Conservation (phyloP, 78 protist species). For the Dictyostelium intermedium region DNA sequence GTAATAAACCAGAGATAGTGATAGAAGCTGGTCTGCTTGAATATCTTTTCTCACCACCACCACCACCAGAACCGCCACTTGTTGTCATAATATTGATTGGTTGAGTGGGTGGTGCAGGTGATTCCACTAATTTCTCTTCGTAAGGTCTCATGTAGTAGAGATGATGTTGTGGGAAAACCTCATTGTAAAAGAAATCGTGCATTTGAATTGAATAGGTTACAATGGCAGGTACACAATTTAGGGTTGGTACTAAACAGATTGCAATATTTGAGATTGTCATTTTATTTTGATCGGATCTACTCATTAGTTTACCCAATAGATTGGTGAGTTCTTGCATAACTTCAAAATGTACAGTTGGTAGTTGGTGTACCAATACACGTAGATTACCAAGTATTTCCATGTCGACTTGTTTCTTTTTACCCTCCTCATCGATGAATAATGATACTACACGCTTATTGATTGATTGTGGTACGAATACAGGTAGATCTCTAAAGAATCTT, state of each 20-base stretch:
- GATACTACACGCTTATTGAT: slow-evolving; percentile 50
- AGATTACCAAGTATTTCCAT: slow-evolving; percentile 45
- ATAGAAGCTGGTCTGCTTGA: slow-evolving; percentile 49
- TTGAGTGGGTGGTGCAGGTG: neutral
- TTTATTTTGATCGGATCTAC: slow-evolving; percentile 47
- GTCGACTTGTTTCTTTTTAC: slow-evolving; percentile 67
- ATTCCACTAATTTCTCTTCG: neutral
- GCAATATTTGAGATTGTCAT: slow-evolving; percentile 76
- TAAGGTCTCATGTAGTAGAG: slow-evolving; percentile 50
- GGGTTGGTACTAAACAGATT: slow-evolving; percentile 64
- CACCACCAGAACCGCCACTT: neutral
- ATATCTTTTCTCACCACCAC: slow-evolving; percentile 8
- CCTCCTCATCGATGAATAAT: slow-evolving; percentile 50
- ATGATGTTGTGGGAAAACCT: slow-evolving; percentile 60
- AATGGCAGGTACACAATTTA: slow-evolving; percentile 78
- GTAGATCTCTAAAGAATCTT: slow-evolving; percentile 71
- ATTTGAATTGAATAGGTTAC: slow-evolving; percentile 67
- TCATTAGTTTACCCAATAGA: slow-evolving; percentile 28
- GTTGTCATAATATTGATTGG: slow-evolving; percentile 2
- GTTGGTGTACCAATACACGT: slow-evolving; percentile 31
- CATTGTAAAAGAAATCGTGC: slow-evolving; percentile 58
- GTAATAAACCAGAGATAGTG: slow-evolving; percentile 26
- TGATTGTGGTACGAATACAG: slow-evolving; percentile 57
- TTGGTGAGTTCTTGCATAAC: slow-evolving; percentile 57
- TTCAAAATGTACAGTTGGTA: slow-evolving; percentile 64